Evolutionary conservation across 2,329 filamentous ascomycete species (phyloP).

Genomic region (Coleophoma eucalyptorum): DNA sequence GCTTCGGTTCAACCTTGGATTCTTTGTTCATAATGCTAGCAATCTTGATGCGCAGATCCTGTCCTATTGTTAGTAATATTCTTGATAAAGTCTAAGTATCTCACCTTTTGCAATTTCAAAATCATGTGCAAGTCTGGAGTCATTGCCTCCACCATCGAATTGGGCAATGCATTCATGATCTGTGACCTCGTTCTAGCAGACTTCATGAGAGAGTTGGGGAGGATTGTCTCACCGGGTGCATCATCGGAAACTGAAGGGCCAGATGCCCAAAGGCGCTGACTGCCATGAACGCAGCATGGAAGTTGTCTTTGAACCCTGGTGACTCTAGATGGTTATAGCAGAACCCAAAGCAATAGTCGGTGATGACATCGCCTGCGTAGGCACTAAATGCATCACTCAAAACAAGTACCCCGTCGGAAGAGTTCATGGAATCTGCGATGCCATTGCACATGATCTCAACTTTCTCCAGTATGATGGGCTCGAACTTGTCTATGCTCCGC

Average conservation of each 20-base stretch:
- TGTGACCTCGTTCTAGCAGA: neutral
- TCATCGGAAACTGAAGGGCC: constrained; percentile 1
- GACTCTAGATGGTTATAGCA: neutral
- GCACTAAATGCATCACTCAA: neutral
- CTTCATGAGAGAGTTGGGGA: neutral
- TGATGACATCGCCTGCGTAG: constrained; percentile 14
- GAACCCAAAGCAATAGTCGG: constrained; percentile 16
- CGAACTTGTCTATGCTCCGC: neutral
- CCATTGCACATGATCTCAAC: constrained; percentile 7
- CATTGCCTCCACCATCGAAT: neutral
- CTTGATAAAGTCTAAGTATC: neutral
- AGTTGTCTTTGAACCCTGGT: neutral
- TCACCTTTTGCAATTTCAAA: neutral
- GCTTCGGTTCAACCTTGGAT: constrained; percentile 5
- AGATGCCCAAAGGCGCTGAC: neutral
- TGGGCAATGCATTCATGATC: neutral
- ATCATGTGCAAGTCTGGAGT: neutral
- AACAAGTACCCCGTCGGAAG: neutral
- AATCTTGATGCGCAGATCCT: neutral
- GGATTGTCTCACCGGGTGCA: neutral
- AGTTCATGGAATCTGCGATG: constrained; percentile 1
- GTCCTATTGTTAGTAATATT: neutral
- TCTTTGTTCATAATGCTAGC: neutral
- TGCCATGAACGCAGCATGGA: constrained; percentile 1
- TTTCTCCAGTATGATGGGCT: constrained; percentile 4